These are phyloP conservation scores for Irineochytrium annulatum DNA, from an alignment of 192 early-diverging fungal species.

Conservation along the genomic window DNA sequence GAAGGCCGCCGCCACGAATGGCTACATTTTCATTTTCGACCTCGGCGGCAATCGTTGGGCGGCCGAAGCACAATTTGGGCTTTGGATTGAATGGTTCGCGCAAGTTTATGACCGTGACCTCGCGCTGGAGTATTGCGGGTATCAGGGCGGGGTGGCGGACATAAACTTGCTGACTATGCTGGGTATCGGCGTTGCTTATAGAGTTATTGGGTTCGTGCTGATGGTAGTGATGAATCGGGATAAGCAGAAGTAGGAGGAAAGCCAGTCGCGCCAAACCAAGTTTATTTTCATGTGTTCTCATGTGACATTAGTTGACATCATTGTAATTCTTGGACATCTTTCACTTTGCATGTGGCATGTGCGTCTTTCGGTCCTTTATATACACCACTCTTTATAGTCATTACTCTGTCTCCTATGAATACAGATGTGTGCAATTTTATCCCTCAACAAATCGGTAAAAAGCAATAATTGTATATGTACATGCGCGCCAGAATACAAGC, in stretches of 20 bases:
- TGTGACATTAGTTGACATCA: too few relatives aligned
- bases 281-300: too few relatives aligned
- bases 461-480: too few relatives aligned
- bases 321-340: too few relatives aligned
- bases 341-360: too few relatives aligned
- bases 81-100: slow-evolving; percentile 12
- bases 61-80: slow-evolving; percentile 28
- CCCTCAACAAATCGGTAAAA: too few relatives aligned
- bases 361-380: too few relatives aligned
- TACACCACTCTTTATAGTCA: too few relatives aligned
- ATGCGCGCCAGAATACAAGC: too few relatives aligned
- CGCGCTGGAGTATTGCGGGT: slow-evolving; percentile 19
- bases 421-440: too few relatives aligned
- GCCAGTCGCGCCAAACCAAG: too few relatives aligned
- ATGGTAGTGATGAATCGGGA: slow-evolving; percentile 32
- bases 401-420: too few relatives aligned
- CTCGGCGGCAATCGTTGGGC: slow-evolving; percentile 34
- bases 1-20: slow-evolving; percentile 20
- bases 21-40: slow-evolving; percentile 22
- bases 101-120: slow-evolving; percentile 20
- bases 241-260: slow-evolving; percentile 32
- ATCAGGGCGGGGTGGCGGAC: slow-evolving; percentile 18
- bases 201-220: slow-evolving; percentile 28
- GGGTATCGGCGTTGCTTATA: slow-evolving; percentile 24
- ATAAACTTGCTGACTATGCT: slow-evolving; percentile 29